Evolutionary conservation across 306 rosid genomes (phyloP), one percentile per base, ranked within the genome.

Genomic region (Myrica gale): DNA sequence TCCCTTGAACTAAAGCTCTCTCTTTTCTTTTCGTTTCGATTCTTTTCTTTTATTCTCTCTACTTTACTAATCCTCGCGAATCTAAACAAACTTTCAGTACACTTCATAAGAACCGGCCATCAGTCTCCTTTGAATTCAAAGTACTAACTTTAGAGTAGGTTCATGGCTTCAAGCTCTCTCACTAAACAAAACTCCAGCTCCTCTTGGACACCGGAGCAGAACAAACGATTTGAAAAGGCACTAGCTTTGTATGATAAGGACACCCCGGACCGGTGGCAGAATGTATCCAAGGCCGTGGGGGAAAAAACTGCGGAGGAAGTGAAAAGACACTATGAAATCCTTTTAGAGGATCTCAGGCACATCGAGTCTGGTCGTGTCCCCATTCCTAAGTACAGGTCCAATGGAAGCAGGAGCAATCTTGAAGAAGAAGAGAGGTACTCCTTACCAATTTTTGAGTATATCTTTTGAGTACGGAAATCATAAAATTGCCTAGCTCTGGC

Each of bases 231-330:
- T 56, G 93, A 89, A 45, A 87, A 50, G 70, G 93, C 93, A 52
- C 86, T 89, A 41, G 90, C 89, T 13, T 69, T 83, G 65, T 89
- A 81, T 55, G 93, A 89, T 60, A 87, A 83, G 78, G 93, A 89
- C 1, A 85, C 90, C 7, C 84, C 93, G 0, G 90, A 87, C 12
- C 74, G 93, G 0, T 89, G 93, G 93, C 88, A 85, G 67, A 89
- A 87, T 69, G 83, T 89, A 13, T 89, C 93, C 17, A 83, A 61
- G 69, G 90, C 81, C 1, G 89, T 89, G 37, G 90, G 89, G 16
- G 84, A 69, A 0, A 87, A 89, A 77, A 76, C 91, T 0, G 72
- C 76, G 0, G 88, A 83, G 39, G 88, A 89, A 72, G 88, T 89
- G 53, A 85, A 87, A 85, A 81, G 70, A 46, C 93, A 87, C 79